Percentiles rank a stretch among this genome's conserved stretches.
Evolutionary conservation across 192 early-diverging fungal genomes (phyloP).

Genomic region (Spinellus fusiger): DNA sequence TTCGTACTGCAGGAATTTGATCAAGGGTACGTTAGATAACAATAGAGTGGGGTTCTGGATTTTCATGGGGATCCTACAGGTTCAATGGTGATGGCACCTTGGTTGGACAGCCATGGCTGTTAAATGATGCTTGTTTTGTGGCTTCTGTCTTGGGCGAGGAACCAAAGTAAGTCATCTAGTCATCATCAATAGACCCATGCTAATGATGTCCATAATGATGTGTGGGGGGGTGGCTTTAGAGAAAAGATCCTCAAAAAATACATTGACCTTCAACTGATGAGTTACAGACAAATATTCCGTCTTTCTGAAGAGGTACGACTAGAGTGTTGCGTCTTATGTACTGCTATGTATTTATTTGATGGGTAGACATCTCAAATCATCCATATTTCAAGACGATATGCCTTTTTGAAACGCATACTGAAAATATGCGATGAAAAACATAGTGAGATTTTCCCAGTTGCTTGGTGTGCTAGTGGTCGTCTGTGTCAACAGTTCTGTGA

Average conservation of each 20-base stretch:
- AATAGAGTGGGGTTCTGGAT: constrained; percentile 5
- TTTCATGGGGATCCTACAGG: constrained; percentile 58
- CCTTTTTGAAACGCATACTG: constrained; percentile 87
- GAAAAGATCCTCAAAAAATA: constrained; percentile 71
- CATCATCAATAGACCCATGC: too few species aligned
- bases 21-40: constrained; percentile 40
- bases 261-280: constrained; percentile 73
- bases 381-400: constrained; percentile 81
- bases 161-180: constrained; percentile 38
- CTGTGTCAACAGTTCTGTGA: constrained; percentile 75
- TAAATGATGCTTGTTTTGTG: constrained; percentile 76
- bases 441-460: constrained; percentile 68
- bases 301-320: constrained; percentile 55
- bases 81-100: constrained; percentile 61
- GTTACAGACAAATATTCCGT: constrained; percentile 79
- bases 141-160: constrained; percentile 63
- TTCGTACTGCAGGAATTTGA: constrained; percentile 74
- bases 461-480: constrained; percentile 70
- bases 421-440: constrained; percentile 90
- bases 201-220: too few species aligned
- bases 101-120: constrained; percentile 38
- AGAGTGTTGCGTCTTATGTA: not conserved
- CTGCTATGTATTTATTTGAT: too few species aligned
- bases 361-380: constrained; percentile 65
- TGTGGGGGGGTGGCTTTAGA: constrained; percentile 8